These are phyloP conservation scores for Fusarium secorum DNA, from an alignment of 2,329 filamentous ascomycete species.

Conservation along the genomic window DNA sequence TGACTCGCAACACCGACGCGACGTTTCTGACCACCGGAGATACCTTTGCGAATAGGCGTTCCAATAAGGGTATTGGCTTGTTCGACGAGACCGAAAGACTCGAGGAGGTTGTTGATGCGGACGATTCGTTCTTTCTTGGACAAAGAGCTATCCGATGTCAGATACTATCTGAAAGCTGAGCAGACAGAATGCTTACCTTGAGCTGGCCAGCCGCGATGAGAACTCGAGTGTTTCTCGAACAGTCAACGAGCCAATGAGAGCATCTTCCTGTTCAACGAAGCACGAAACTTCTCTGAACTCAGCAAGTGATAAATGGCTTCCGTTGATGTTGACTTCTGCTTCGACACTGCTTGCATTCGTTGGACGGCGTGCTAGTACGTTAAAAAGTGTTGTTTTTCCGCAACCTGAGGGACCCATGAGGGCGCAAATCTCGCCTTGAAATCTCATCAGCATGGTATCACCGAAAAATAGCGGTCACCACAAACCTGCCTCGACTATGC, in stretches of 20 bases:
- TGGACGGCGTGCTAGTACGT: conserved; percentile 71
- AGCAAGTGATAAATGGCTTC: conserved; percentile 57
- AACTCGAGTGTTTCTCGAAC: conserved; percentile 82
- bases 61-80: conserved; percentile 79
- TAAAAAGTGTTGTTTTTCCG: conserved; percentile 86
- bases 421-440: conserved; percentile 72
- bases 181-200: conserved; percentile 52
- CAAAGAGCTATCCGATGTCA: conserved; percentile 43
- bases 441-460: background rate
- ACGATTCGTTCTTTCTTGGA: conserved; percentile 63
- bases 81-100: conserved; percentile 74
- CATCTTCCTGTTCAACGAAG: conserved; percentile 90
- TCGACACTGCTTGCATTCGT: conserved; percentile 52
- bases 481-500: conserved; percentile 68
- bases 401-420: conserved; percentile 79
- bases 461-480: background rate
- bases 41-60: conserved; percentile 82
- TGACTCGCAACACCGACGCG: conserved; percentile 81
- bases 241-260: conserved; percentile 80
- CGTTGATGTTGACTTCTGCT: conserved; percentile 66
- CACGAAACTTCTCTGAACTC: conserved; percentile 72
- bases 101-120: conserved; percentile 72
- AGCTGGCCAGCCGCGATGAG: conserved; percentile 72
- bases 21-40: conserved; percentile 86
- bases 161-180: background rate